Base-by-base conservation (phyloP, 495 filamentous ascomycete species). In the Collariella sp. region DNA sequence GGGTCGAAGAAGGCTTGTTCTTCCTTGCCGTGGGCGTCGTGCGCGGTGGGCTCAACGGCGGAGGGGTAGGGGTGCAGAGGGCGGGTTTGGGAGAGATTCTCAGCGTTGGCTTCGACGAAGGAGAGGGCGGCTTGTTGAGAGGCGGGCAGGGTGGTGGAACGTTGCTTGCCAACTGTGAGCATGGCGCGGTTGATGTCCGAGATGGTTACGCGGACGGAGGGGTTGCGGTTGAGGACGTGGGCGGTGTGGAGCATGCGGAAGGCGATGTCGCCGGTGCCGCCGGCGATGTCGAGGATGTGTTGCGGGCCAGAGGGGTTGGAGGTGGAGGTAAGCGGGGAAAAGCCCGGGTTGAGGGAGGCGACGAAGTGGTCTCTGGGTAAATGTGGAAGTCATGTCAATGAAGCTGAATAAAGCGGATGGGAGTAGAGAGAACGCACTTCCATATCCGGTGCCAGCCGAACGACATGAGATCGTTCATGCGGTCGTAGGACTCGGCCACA, bases 391-490 rank as follows among this genome's bases (percentile, higher is more conserved):
- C 31, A 16, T 35, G 56, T 63, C 49, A 63, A 54, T 40, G 62
- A 29, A 12, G 26, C 22, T 29, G 19, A 41, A 13, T 15, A 44
- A 22, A 10, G 23, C 13, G 42, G 16, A 22, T 22, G 20, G 24
- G 34, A 50, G 45, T 31, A 23, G 20, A 23, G 41, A n/a, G 45
- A 26, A 62, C 70, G 16, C 41, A 73, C 71, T 98, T 98, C 93
- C 93, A 98, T 45, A 97, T 75, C 15, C 93, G 87, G 71, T 98
- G 93, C 73, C 95, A 90, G 34, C 90, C 90, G 23, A 97, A 82
- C 39, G 91, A 96, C 93, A 98, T 97, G 46, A 96, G 81, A 70
- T 98, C 93, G 79, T 98, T 98, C 93, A 98, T 98, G 59, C 82
- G 83, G 68, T 96, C 91, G 76, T 93, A 84, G 24, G 84, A 88